Conservation (phyloP, 1,284 basidiomycete genomes). For the Ustilago nuda region DNA sequence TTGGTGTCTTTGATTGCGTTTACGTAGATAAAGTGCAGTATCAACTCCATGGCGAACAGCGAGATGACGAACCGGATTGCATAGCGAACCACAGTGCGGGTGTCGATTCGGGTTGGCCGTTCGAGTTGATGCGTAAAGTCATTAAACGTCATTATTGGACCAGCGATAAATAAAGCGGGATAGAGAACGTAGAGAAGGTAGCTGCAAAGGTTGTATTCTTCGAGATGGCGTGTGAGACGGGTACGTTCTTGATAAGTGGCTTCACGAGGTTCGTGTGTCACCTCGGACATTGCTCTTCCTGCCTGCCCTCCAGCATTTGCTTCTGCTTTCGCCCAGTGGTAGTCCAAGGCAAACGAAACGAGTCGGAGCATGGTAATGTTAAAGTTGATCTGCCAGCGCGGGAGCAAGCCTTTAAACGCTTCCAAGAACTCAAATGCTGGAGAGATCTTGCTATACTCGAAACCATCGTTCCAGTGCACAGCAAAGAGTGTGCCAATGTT, state of each 20-base stretch:
- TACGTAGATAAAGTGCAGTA: conserved; percentile 95
- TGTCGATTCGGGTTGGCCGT: conserved; percentile 24
- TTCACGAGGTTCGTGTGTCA: conserved; percentile 16
- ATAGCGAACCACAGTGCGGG: conserved; percentile 73
- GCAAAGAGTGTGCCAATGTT: conserved; percentile 81
- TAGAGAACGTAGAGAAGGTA: conserved; percentile 85
- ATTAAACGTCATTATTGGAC: conserved; percentile 96
- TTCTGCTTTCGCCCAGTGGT: conserved; percentile 76
- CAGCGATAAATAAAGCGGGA: conserved; percentile 93
- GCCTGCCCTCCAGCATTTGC: conserved; percentile 71
- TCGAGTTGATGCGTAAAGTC: conserved; percentile 89
- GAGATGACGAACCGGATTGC: conserved; percentile 79
- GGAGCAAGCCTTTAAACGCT: conserved; percentile 76
- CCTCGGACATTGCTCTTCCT: conserved; percentile 17
- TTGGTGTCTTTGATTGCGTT: conserved; percentile 92
- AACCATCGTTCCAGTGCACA: conserved; percentile 84
- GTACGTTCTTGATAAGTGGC: conserved; percentile 43
- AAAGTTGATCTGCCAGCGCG: conserved; percentile 92
- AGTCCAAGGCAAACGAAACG: conserved; percentile 91
- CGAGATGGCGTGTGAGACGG: conserved; percentile 57
- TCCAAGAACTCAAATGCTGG: conserved; percentile 78
- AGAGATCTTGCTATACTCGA: conserved; percentile 76
- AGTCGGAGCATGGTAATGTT: conserved; percentile 97
- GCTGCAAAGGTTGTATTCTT: conserved; percentile 74
- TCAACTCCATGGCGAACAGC: conserved; percentile 86